Base-by-base conservation (phyloP, 306 rosid genomes). In the Chamaecrista fasciculata region DNA sequence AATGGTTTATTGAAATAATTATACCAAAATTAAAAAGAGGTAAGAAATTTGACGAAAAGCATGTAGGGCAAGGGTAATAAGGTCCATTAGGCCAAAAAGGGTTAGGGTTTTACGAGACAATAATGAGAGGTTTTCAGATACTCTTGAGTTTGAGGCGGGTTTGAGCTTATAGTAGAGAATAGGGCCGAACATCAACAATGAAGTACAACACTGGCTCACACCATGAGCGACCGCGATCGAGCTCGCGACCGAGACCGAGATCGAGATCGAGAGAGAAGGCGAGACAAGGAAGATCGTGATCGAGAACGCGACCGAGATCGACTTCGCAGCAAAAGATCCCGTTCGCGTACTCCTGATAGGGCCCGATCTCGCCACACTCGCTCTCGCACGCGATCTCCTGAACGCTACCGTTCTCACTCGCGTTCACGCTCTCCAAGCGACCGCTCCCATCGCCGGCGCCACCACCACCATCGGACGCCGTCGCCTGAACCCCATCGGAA, bases 281-380 rank as follows among this genome's bases (percentile, higher is more conserved):
- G 88, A 2, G 83, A 81, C 31, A 64, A 71, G 14, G 86, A 78
- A 55, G 62, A 29, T 28, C 48, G 86, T 1, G 91, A 87, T 4
- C 84, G 90, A 0, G 96, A 88, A 7, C 77, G 87, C 0, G 96
- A 86, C 5, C 85, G 92, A 0, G 96, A 86, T 39, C 77, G 95
- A 11, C 43, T 40, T 14, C 90, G 86, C 21, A 74, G 72, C 83
- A 94, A 88, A 86, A 82, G 92, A 72, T 88, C 96, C 6, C 92
- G 88, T 47, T 82, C 96, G 6, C 95, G 89, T 31, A 73, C 95
- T 1, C 94, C 86, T 3, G 97, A 94, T 16, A 96, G 85, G 47
- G 66, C 8, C 47, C 83, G 96, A 70, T 73, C 92, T 23, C 94
- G 91, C 65, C 92, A 81, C 77, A 74, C 85, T 0, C 98, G 87